Percentiles rank a stretch among this genome's conserved stretches.
Evolutionary conservation across 768 basidiomycete genomes (phyloP).

Genomic region (Podaxis mareebaensis): DNA sequence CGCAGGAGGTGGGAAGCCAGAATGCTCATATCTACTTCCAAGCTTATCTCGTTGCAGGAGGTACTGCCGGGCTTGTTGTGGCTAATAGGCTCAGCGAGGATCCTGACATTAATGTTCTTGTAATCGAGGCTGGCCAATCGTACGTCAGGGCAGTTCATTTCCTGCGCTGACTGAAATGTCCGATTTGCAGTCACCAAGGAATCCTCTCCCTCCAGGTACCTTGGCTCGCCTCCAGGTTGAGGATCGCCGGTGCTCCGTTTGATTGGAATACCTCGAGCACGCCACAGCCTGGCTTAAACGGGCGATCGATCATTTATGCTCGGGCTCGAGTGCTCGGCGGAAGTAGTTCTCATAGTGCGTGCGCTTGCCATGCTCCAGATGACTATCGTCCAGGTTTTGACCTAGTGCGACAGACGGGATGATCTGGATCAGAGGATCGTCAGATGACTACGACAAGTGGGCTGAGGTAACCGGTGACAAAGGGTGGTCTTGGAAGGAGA

Average conservation of each 20-base stretch:
- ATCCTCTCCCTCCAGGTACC: slow-evolving; percentile 20
- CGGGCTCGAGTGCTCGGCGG: slow-evolving; percentile 31
- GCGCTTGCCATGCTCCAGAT: neutral
- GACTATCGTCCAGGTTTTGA: neutral
- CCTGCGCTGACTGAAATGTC: neutral
- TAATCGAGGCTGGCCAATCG: slow-evolving; percentile 30
- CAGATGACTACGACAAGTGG: slow-evolving; percentile 26
- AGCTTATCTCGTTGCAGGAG: slow-evolving; percentile 15
- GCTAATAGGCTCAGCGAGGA: slow-evolving; percentile 29
- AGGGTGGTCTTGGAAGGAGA: slow-evolving; percentile 26
- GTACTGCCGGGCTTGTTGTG: slow-evolving; percentile 25
- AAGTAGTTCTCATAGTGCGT: slow-evolving; percentile 28
- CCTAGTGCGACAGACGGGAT: slow-evolving; percentile 20
- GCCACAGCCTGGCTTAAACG: slow-evolving; percentile 25
- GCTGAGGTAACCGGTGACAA: slow-evolving; percentile 23
- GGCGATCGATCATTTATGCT: slow-evolving; percentile 21
- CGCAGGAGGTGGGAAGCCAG: neutral
- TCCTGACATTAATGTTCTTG: slow-evolving; percentile 23
- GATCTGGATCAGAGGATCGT: slow-evolving; percentile 25
- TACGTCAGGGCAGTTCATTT: slow-evolving; percentile 9
- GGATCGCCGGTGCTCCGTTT: slow-evolving; percentile 18
- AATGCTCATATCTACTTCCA: neutral
- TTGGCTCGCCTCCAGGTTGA: slow-evolving; percentile 6
- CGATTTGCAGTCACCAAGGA: slow-evolving; percentile 19
- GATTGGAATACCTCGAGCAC: slow-evolving; percentile 32